Conservation (phyloP, 768 basidiomycete genomes). For the Solioccasus polychromus region DNA sequence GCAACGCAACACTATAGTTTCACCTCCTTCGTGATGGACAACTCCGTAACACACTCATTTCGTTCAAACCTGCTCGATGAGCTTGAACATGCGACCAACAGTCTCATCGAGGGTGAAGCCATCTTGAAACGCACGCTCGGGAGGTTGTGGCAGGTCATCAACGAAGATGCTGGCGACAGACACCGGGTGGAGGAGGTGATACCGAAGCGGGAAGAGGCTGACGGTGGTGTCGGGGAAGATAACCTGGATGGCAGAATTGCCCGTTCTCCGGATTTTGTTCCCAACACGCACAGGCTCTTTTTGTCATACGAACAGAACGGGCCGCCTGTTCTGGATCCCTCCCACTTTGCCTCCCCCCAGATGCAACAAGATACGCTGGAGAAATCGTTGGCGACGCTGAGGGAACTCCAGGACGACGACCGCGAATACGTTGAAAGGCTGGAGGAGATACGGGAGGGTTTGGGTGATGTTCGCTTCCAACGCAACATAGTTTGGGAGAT, state of each 20-base stretch:
- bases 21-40: constrained; percentile 84
- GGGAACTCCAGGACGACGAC: constrained; percentile 83
- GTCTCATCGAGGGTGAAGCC: constrained; percentile 81
- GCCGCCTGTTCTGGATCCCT: constrained; percentile 49
- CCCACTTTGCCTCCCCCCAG: constrained; percentile 62
- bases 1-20: constrained; percentile 68
- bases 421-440: constrained; percentile 83
- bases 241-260: constrained; percentile 43
- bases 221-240: constrained; percentile 46
- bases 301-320: constrained; percentile 50
- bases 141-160: constrained; percentile 77
- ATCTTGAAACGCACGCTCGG: constrained; percentile 72
- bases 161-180: constrained; percentile 56
- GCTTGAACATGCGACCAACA: constrained; percentile 77
- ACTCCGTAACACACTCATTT: constrained; percentile 79
- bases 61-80: constrained; percentile 76
- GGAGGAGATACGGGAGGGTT: constrained; percentile 76
- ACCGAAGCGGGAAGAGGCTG: constrained; percentile 68
- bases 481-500: constrained; percentile 73
- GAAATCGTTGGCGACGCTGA: constrained; percentile 67
- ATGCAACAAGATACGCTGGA: constrained; percentile 70
- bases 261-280: constrained; percentile 66
- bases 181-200: constrained; percentile 41
- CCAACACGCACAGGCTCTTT: constrained; percentile 65
- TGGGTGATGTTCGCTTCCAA: constrained; percentile 73